Percentiles rank a stretch among this genome's conserved stretches.
Conservation (phyloP, 2,329 filamentous ascomycete species). For the Dichotomopilus funicola region DNA sequence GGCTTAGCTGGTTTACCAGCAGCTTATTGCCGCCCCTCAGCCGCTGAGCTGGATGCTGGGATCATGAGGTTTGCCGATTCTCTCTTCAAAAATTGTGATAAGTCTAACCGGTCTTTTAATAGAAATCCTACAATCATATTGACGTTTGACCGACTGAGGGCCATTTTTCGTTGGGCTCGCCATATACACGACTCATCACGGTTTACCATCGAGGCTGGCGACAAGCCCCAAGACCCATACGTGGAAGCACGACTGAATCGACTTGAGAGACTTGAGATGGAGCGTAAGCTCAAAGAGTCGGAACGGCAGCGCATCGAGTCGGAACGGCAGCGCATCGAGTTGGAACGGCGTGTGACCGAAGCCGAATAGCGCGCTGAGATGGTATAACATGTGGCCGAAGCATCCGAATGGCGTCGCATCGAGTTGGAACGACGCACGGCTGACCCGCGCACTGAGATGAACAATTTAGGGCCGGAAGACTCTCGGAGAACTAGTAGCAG, state of each 20-base stretch:
- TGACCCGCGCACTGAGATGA: no score
- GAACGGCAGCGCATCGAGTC: no score
- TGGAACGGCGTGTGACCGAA: no score
- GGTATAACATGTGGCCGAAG: no score
- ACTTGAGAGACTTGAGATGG: no score
- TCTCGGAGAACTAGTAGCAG: no score
- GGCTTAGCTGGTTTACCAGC: constrained; percentile 5
- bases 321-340: no score
- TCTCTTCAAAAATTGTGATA: not conserved
- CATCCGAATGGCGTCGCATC: no score
- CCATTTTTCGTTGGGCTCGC: constrained; percentile 5
- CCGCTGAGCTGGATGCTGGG: constrained; percentile 5
- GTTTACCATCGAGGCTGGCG: not conserved
- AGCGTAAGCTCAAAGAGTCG: no score
- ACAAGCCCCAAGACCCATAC: not conserved
- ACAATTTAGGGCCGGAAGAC: no score
- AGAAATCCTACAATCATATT: constrained; percentile 5
- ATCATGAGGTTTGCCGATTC: constrained; percentile 5
- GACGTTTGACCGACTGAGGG: constrained; percentile 3
- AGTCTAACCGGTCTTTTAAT: not conserved
- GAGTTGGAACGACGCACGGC: no score
- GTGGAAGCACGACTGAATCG: not conserved
- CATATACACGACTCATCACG: not conserved
- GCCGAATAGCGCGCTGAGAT: no score
- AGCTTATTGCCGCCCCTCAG: constrained; percentile 8